Evolutionary conservation across 1,284 basidiomycete genomes (phyloP), one percentile per base, ranked within the genome.

Genomic region (Apiotrichum gamsii): DNA sequence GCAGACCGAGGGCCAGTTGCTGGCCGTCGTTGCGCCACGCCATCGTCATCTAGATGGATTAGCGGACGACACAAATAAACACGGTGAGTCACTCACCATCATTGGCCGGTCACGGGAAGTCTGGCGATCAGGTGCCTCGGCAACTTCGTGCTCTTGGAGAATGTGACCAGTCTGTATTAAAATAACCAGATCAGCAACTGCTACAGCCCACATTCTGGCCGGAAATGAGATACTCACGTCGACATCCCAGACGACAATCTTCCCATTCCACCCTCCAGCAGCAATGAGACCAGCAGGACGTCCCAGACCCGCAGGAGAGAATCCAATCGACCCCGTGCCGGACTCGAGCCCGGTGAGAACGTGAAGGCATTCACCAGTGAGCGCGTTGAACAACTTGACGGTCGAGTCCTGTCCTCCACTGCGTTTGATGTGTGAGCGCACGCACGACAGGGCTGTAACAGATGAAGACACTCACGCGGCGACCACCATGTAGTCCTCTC

Each of bases 381-480:
- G 20, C 1, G 61, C 60, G 37, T 71, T 59, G 53, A 67, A 71
- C 4, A 71, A 39, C 42, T 65, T 65, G 28, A 69, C 61, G 0
- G 67, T 65, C 1, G 67, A 62, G 31, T 71, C 69, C 46, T 68
- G 64, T 2, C 63, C 67, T 3, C 67, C 69, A 10, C 67, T 69
- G 39, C 8, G 15, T 13, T 20, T 1, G 8, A 8, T n/a, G 4
- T 8, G 28, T 13, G 29, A 10, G 11, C 6, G 2, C 15, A 9
- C 21, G 6, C 10, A n/a, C 25, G n/a, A 16, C 19, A 16, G n/a
- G n/a, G 8, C 25, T 6, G 25, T 28, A 28, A 38, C 25, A 38
- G 10, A 6, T 9, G 13, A 18, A 16, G 8, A 25, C 9, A 66
- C 68, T 62, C 43, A 70, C 66, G 69, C 67, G 30, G 69, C 69